These are phyloP conservation scores for Lentinus brumalis DNA, from an alignment of 768 basidiomycete genomes.

Conservation along the genomic window DNA sequence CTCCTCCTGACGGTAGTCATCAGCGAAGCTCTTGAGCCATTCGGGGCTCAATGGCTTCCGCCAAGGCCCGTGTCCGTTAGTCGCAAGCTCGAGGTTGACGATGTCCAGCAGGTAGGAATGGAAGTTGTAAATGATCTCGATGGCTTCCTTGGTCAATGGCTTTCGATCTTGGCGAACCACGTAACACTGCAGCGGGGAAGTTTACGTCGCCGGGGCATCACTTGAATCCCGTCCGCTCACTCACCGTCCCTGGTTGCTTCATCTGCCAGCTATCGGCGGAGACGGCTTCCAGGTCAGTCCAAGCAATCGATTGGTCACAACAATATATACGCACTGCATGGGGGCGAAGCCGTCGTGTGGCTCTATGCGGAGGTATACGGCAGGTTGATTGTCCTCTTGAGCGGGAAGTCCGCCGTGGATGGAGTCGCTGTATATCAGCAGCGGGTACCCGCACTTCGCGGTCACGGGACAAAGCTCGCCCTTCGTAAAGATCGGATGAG, in stretches of 20 bases:
- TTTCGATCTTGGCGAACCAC: constrained; percentile 20
- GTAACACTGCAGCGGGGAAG: constrained; percentile 17
- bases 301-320: neutral
- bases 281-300: neutral
- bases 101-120: constrained; percentile 18
- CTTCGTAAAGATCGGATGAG: constrained; percentile 20
- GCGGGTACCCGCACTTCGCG: constrained; percentile 19
- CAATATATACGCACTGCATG: constrained; percentile 4
- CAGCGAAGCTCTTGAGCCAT: constrained; percentile 20
- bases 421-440: constrained; percentile 21
- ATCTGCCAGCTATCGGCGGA: constrained; percentile 13
- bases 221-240: neutral
- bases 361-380: constrained; percentile 27
- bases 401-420: constrained; percentile 10
- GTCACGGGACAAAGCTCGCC: constrained; percentile 26
- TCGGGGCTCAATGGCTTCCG: constrained; percentile 17
- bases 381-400: constrained; percentile 21
- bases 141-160: constrained; percentile 25
- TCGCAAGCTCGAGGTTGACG: constrained; percentile 7
- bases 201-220: too few species aligned
- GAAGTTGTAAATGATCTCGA: constrained; percentile 24
- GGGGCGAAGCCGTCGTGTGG: constrained; percentile 22
- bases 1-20: constrained; percentile 22
- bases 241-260: constrained; percentile 6
- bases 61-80: constrained; percentile 15